A percentile compares a stretch with the other conserved stretches of the same genome.
These are phyloP conservation scores for Crithidia expoeki DNA, from an alignment of 208 protist genomes.

Conservation along the genomic window DNA sequence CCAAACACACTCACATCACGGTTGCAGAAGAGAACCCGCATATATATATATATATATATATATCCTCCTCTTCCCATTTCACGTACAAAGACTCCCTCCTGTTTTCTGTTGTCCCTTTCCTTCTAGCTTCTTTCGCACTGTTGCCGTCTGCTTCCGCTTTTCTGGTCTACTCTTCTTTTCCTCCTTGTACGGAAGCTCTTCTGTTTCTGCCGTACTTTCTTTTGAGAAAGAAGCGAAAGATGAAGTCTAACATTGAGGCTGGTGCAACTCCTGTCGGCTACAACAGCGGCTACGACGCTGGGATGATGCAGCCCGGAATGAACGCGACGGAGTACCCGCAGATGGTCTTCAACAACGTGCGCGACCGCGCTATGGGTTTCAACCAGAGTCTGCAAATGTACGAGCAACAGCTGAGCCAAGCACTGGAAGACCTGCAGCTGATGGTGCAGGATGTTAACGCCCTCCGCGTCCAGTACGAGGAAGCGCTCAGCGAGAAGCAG, in stretches of 20 bases:
- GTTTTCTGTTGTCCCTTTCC: neutral
- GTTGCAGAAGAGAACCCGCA: neutral
- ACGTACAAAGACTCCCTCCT: constrained; percentile 14
- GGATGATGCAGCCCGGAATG: constrained; percentile 31
- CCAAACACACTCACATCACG: neutral
- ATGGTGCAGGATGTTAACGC: constrained; percentile 47
- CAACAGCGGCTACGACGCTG: constrained; percentile 34
- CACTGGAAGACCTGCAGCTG: constrained; percentile 49
- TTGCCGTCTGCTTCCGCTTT: neutral
- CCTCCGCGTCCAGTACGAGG: constrained; percentile 67
- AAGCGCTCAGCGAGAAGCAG: constrained; percentile 57
- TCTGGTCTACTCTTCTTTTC: neutral
- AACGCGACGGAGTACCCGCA: constrained; percentile 35
- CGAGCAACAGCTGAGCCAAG: constrained; percentile 44
- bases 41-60: neutral
- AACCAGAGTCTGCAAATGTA: constrained; percentile 51
- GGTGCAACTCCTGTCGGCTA: constrained; percentile 20
- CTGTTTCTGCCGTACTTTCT: neutral
- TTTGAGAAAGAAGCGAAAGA: neutral
- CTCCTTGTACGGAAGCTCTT: no score
- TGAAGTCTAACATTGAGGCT: constrained; percentile 31
- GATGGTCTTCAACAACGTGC: constrained; percentile 49
- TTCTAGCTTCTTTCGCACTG: neutral
- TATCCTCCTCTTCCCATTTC: neutral
- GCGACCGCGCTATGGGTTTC: constrained; percentile 39